Percentiles rank a stretch among this genome's conserved stretches.
phyloP scores from a whole-genome alignment of 2,329 filamentous ascomycete genomes.

The Sarocladiaceae sp. region DNA sequence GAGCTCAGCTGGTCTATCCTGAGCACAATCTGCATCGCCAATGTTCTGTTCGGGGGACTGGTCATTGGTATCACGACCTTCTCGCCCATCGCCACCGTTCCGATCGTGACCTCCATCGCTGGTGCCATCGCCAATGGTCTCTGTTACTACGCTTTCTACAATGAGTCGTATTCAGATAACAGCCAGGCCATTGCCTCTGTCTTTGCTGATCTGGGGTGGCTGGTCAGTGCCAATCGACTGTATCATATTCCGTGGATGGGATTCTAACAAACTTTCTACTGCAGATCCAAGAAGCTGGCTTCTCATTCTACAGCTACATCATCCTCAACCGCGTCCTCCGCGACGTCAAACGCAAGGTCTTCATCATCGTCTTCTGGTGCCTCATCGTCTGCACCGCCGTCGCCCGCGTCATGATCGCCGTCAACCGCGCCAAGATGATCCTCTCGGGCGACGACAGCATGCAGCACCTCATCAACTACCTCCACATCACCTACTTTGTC shows the following conservation, averaged over 20 bases:
- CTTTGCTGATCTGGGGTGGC: conserved; percentile 34
- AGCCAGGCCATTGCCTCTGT: conserved; percentile 27
- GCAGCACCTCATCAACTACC: conserved; percentile 26
- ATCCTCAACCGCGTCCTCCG: conserved; percentile 46
- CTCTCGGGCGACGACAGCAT: conserved; percentile 16
- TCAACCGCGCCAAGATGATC: conserved; percentile 24
- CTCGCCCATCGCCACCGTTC: conserved; percentile 31
- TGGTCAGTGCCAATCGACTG: conserved; percentile 23
- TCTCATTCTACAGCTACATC: conserved; percentile 44
- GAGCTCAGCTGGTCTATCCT: conserved; percentile 39
- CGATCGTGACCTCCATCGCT: conserved; percentile 30
- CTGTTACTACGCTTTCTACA: conserved; percentile 37
- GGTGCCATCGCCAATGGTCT: conserved; percentile 35
- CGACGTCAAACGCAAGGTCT: conserved; percentile 33
- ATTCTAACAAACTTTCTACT: background rate
- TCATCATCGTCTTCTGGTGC: conserved; percentile 48
- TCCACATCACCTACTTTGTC: conserved; percentile 36
- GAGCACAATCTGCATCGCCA: conserved; percentile 35
- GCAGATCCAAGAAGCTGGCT: conserved; percentile 36
- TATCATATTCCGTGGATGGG: background rate
- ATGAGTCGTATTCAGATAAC: conserved; percentile 14
- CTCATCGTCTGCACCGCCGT: conserved; percentile 46
- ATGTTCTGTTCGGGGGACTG: conserved; percentile 31
- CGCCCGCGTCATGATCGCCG: conserved; percentile 37
- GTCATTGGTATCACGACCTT: conserved; percentile 33